These are phyloP conservation scores for Cutaneotrichosporon cyanovorans DNA, from an alignment of 1,284 basidiomycete genomes.

Conservation along the genomic window DNA sequence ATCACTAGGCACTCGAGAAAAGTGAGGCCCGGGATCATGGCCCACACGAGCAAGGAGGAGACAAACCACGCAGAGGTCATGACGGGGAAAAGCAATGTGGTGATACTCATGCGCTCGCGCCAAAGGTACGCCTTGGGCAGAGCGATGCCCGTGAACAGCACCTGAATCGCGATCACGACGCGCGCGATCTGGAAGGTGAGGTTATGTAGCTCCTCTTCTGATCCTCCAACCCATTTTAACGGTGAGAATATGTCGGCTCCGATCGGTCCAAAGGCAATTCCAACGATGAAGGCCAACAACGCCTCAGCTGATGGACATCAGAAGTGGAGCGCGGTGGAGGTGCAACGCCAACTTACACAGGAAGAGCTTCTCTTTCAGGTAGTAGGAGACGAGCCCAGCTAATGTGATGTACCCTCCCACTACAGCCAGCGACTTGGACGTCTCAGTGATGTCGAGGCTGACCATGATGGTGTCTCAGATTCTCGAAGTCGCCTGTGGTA, in stretches of 20 bases:
- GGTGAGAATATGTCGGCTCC: conserved; percentile 29
- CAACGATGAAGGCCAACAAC: conserved; percentile 84
- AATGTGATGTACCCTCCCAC: conserved; percentile 39
- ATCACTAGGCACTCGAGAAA: conserved; percentile 81
- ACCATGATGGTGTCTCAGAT: too few relatives aligned
- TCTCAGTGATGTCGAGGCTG: conserved; percentile 39
- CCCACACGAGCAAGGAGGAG: conserved; percentile 71
- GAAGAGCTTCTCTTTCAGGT: conserved; percentile 46
- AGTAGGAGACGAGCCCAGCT: conserved; percentile 42
- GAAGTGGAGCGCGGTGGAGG: background rate
- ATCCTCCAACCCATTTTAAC: conserved; percentile 17
- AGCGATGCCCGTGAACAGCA: conserved; percentile 93
- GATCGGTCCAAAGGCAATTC: conserved; percentile 64
- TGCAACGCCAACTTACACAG: conserved; percentile 33
- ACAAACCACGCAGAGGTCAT: conserved; percentile 82
- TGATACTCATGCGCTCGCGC: conserved; percentile 75
- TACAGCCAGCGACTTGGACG: conserved; percentile 39
- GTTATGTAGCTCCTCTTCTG: conserved; percentile 28
- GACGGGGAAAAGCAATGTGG: conserved; percentile 73
- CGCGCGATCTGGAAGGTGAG: conserved; percentile 69
- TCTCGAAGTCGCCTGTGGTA: too few relatives aligned
- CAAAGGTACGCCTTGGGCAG: conserved; percentile 78
- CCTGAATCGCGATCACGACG: conserved; percentile 88
- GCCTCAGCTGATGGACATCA: conserved; percentile 76
- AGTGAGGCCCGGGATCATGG: conserved; percentile 73